phyloP scores from a whole-genome alignment of 371 early-diverging fungal species.

The Rhizomucor pusillus region DNA sequence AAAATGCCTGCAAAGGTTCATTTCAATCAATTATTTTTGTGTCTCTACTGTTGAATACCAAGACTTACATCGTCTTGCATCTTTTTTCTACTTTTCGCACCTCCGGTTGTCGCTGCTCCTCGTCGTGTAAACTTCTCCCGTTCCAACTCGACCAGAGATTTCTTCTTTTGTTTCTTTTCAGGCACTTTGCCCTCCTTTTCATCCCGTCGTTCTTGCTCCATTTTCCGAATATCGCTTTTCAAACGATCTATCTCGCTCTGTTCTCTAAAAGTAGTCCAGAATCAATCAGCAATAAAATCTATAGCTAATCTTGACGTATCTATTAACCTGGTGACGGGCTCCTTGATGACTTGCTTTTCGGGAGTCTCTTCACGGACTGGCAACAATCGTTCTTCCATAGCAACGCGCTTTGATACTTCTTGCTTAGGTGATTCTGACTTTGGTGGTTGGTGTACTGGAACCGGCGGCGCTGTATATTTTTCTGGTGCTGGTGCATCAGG shows the following conservation, averaged over 20 bases:
- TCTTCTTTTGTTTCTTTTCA: constrained; percentile 32
- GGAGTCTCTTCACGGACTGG: background rate
- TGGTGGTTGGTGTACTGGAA: background rate
- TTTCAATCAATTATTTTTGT: background rate
- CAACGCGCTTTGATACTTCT: background rate
- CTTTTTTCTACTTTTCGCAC: constrained; percentile 27
- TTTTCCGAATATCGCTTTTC: constrained; percentile 57
- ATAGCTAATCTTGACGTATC: background rate
- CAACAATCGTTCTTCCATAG: background rate
- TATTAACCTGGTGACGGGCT: background rate
- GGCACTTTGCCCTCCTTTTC: constrained; percentile 11
- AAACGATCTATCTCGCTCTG: constrained; percentile 42
- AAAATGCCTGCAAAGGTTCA: constrained; percentile 25
- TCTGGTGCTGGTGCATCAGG: constrained; percentile 4
- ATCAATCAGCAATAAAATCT: background rate
- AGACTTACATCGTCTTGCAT: constrained; percentile 36
- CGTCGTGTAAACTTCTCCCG: constrained; percentile 51
- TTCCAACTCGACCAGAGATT: constrained; percentile 51
- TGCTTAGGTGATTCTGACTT: background rate
- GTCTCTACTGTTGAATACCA: background rate
- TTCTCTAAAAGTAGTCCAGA: background rate
- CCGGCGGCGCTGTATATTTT: background rate
- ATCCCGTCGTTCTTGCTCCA: constrained; percentile 34
- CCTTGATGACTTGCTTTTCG: constrained; percentile 6
- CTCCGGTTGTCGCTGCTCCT: constrained; percentile 27